Percentiles rank a stretch among this genome's conserved stretches.
Conservation (phyloP, 2,329 filamentous ascomycete species). For the Aspergillus ruber region DNA sequence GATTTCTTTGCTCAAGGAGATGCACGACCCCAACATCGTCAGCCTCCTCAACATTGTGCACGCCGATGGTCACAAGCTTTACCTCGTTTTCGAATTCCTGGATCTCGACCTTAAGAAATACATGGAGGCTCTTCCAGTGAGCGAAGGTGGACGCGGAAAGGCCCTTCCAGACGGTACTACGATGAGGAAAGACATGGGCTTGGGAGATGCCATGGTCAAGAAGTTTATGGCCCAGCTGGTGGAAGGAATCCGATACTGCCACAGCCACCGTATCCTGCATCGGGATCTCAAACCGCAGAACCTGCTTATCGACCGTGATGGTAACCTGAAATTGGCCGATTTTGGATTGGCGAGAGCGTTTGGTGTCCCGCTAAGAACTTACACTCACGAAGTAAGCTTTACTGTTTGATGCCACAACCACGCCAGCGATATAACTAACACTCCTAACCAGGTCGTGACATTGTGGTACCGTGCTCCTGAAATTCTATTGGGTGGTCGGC, state of each 20-base stretch:
- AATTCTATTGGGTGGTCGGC: slow-evolving; percentile 80
- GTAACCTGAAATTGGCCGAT: slow-evolving; percentile 84
- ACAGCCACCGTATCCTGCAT: slow-evolving; percentile 79
- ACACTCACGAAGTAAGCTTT: slow-evolving; percentile 69
- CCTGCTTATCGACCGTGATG: slow-evolving; percentile 75
- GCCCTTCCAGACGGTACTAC: slow-evolving; percentile 71
- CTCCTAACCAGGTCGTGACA: slow-evolving; percentile 63
- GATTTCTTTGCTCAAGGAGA: slow-evolving; percentile 89
- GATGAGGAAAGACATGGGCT: slow-evolving; percentile 59
- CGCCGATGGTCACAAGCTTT: slow-evolving; percentile 89
- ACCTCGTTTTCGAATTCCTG: slow-evolving; percentile 87
- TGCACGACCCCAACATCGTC: slow-evolving; percentile 87
- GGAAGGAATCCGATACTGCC: slow-evolving; percentile 79
- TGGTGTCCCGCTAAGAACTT: slow-evolving; percentile 82
- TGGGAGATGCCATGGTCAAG: slow-evolving; percentile 77
- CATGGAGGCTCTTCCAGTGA: slow-evolving; percentile 83
- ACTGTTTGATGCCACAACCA: background rate
- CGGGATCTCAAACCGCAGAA: slow-evolving; percentile 90
- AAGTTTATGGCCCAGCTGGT: slow-evolving; percentile 89
- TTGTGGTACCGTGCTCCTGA: slow-evolving; percentile 90
- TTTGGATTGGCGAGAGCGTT: slow-evolving; percentile 86
- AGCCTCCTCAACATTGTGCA: slow-evolving; percentile 86
- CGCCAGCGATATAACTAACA: slow-evolving; percentile 2
- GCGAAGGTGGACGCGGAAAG: slow-evolving; percentile 78
- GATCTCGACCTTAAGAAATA: slow-evolving; percentile 92